Evolutionary conservation across 2,329 filamentous ascomycete species (phyloP), one percentile per base, ranked within the genome.

Genomic region (Colletotrichum falcatum): DNA sequence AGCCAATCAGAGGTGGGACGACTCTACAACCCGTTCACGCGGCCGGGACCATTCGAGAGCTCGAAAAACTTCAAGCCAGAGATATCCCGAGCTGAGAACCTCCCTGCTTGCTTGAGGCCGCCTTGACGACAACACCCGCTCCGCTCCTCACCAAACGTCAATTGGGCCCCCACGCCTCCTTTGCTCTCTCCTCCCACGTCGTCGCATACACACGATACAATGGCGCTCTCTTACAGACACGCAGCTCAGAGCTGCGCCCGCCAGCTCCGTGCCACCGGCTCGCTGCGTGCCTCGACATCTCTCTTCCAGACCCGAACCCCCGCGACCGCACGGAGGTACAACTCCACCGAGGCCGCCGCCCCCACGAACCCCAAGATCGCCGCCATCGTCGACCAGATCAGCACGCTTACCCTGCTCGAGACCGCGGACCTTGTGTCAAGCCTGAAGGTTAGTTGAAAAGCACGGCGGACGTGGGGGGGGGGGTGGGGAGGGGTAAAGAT

Each of bases 321-420:
- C 66, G 79, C 82, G 51, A 79, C 82, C 74, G 80, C 89, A 79
- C 90, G 92, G 84, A 90, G 96, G 89, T 95, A 94, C 92, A 93
- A 96, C 83, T 95, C 94, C 73, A 95, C 94, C 76, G 92, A 95
- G 77, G 90, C 89, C 67, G 86, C 86, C 65, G 83, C 86, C 67
- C 81, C 88, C 77, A 66, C 66, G 56, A 97, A 93, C 84, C 94
- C 96, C 73, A 99, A 99, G 89, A 97, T 99, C 78, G 83, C 91
- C 76, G 90, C 89, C 71, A 99, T 99, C 79, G 96, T 99, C 79
- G 95, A 99, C 82, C 95, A 99, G 84, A 99, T 99, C 83, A 97
- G 95, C 84, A 91, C 96, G 89, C 92, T 99, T 89, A 99, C 95
- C 54, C 88, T 99, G 70, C 86, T 99, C 78, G 97, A 99, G 89